Evolutionary conservation across 768 basidiomycete species (phyloP).

Genomic region (Tylopilus subfusipes): DNA sequence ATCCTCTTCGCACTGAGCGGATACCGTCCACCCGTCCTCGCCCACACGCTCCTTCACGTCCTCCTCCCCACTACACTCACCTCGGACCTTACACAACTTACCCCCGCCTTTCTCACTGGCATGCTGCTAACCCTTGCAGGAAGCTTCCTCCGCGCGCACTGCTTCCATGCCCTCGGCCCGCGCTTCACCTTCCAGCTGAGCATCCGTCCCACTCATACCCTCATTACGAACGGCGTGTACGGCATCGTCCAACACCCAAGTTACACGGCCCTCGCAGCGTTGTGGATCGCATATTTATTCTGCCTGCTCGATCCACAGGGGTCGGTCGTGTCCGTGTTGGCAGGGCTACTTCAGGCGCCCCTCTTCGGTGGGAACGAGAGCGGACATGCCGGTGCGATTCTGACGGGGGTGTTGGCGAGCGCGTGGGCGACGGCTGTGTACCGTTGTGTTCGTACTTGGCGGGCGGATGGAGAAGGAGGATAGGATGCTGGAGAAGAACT

Average conservation of each 20-base stretch:
- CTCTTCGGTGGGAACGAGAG: neutral
- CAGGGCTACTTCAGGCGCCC: neutral
- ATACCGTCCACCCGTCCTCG: neutral
- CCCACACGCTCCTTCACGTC: neutral
- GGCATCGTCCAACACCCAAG: constrained; percentile 29
- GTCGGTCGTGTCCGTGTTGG: constrained; percentile 3
- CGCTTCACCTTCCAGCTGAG: constrained; percentile 26
- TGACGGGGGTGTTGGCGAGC: neutral
- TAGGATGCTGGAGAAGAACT: constrained; percentile 19
- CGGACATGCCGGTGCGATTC: too few relatives aligned
- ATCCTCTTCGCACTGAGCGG: neutral
- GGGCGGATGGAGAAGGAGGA: constrained; percentile 27
- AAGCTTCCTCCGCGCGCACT: constrained; percentile 12
- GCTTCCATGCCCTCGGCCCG: constrained; percentile 19
- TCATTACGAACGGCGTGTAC: constrained; percentile 27
- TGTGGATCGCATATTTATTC: constrained; percentile 2
- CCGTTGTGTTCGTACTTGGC: rapidly evolving
- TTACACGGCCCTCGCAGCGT: constrained; percentile 13
- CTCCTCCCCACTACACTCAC: neutral
- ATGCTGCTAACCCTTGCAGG: constrained; percentile 3
- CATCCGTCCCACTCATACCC: constrained; percentile 12
- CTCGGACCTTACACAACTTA: neutral
- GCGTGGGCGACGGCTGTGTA: neutral
- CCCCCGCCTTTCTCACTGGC: constrained; percentile 10
- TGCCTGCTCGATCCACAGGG: constrained; percentile 2